Base-by-base conservation (phyloP, 306 rosid species). In the Morella rubra region DNA sequence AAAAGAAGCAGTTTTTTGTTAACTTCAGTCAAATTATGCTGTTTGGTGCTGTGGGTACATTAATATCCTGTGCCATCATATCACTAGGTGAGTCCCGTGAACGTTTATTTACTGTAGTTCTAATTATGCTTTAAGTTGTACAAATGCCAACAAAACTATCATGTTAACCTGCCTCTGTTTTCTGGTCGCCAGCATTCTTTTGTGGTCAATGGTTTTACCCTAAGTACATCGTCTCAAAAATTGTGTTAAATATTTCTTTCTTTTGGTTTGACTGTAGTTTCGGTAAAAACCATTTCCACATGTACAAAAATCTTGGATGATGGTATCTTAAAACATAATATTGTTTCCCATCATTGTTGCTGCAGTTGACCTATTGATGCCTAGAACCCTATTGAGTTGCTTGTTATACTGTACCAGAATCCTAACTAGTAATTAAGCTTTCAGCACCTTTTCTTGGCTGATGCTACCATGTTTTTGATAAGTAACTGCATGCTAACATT, bases 41-140 rank as follows among this genome's bases (percentile, higher is more conserved):
- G 82, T 96, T 96, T 80, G 99, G 99, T 61, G 99, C 97, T 66
- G 19, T 96, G 82, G 99, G 99, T 66, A 92, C 99, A 79, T 79
- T 96, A 70, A 78, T 96, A 88, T 92, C 96, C 42, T 87, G 93
- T 77, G 46, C 16, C 79, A 60, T 96, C 86, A 96, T 96, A 87
- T 69, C 96, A 46, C 81, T 87, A 8, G 99, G 99, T 91, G 92
- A 44, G 81, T 64, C 66, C 80, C 68, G 61, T 44, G 52, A 56
- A 83, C 77, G 3, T 32, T 72, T 76, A 66, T 32, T 72, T 44
- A 2, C 46, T 42, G 68, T 10, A 44, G 44, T 69, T 75, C 7
- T 44, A 71, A 44, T 59, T 27, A 52, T 49, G 9, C 8, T 14
- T 42, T 18, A 7, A 18, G 71, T 18, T 41, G 71, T n/a, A 16